Evolutionary conservation across 2,329 filamentous ascomycete species (phyloP), one percentile per base, ranked within the genome.

Genomic region (Fusarium sp.): DNA sequence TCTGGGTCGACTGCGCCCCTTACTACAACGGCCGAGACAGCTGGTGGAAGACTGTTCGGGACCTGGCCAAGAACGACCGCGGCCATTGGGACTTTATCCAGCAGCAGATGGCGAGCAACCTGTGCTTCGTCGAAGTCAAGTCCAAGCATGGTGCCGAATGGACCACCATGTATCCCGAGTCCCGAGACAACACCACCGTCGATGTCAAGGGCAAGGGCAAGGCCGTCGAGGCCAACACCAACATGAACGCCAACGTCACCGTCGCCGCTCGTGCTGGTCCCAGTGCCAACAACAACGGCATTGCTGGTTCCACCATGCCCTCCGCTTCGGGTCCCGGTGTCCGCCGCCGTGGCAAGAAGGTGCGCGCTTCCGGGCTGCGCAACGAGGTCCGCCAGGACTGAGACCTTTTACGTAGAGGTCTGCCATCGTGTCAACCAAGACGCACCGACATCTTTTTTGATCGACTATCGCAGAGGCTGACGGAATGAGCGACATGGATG

Each of bases 51-150:
- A 22, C 54, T 5, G 57, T 78, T 25, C 62, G 52, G 8, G 38
- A 61, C 8, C 22, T 33, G n/a, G 69, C 65, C 11, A 31, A 9
- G 8, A 35, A 65, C 2, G 69, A 78, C 22, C 36, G 57, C 8
- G 20, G 57, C 7, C 38, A 59, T 13, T 80, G 77, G 77, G 13
- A 47, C 6, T 47, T 58, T 36, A 66, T 79, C 4, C 68, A 71
- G 52, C 47, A 56, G 11, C 65, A 75, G 56, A 79, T 79, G 78
- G 47, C 69, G 10, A 22, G 59, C 6, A 74, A 74, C 20, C 36
- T 67, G 6, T 79, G 78, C 65, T 50, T 78, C 7, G 64, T 76
- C 25, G 73, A 78, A 25, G 66, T 69, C 29, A 68, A 62, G 18
- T 70, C 76, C 31, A 72, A 69, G 60, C 68, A 63, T 14, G 77